These are phyloP conservation scores for Drosera capensis DNA, from an alignment of 148 eudicot species.

Conservation along the genomic window DNA sequence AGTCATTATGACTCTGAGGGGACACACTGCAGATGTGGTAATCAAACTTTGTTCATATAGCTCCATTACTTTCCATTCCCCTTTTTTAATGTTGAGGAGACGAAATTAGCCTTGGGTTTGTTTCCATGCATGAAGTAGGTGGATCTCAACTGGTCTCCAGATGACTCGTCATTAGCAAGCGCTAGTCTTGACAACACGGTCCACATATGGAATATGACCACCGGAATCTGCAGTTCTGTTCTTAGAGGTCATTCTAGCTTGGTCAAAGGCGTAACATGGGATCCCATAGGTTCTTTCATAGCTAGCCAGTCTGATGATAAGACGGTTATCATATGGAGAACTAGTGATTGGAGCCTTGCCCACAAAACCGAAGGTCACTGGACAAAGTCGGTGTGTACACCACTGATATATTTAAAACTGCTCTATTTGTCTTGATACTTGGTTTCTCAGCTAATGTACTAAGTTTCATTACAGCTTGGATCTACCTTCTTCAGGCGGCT, in stretches of 20 bases:
- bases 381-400: constrained; percentile 68
- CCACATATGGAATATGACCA: constrained; percentile 87
- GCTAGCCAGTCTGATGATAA: constrained; percentile 94
- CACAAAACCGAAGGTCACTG: constrained; percentile 93
- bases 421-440: constrained; percentile 3
- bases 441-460: constrained; percentile 10
- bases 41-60: constrained; percentile 12
- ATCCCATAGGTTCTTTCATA: constrained; percentile 81
- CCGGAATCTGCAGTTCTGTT: constrained; percentile 89
- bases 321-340: constrained; percentile 87
- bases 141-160: constrained; percentile 99
- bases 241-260: constrained; percentile 92
- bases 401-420: background rate
- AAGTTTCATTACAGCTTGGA: constrained; percentile 51
- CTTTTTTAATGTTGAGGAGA: constrained; percentile 1
- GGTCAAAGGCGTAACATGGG: constrained; percentile 93
- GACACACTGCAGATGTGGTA: constrained; percentile 99
- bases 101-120: constrained; percentile 28
- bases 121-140: constrained; percentile 86
- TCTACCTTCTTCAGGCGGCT: constrained; percentile 90
- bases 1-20: constrained; percentile 80
- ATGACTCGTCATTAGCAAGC: constrained; percentile 88
- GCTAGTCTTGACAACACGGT: constrained; percentile 93
- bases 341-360: constrained; percentile 88
- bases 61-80: background rate